phyloP scores from a whole-genome alignment of 2,329 filamentous ascomycete genomes.

The Aspergillus sergii region DNA sequence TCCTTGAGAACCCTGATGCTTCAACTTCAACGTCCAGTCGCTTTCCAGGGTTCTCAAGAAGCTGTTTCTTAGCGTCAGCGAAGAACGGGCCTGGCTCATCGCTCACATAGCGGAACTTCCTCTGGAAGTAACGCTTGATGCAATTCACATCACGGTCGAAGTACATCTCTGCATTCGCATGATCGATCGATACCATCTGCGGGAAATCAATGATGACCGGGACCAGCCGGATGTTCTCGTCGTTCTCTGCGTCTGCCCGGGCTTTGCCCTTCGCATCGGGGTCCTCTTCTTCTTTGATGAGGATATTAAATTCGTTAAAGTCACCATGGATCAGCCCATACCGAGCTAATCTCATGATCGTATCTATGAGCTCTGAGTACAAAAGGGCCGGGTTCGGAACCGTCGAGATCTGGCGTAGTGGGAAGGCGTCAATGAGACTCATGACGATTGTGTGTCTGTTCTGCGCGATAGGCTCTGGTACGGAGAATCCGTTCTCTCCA shows the following conservation, averaged over 20 bases:
- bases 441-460: constrained; percentile 96
- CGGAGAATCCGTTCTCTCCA: constrained; percentile 79
- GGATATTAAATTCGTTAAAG: constrained; percentile 98
- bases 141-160: constrained; percentile 96
- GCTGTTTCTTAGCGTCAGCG: constrained; percentile 74
- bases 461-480: constrained; percentile 84
- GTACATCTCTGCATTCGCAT: constrained; percentile 92
- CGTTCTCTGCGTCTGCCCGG: constrained; percentile 28
- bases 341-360: constrained; percentile 80
- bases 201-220: constrained; percentile 97
- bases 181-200: constrained; percentile 95
- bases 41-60: constrained; percentile 62
- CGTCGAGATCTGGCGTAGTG: constrained; percentile 81
- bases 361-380: constrained; percentile 85
- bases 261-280: constrained; percentile 42
- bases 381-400: constrained; percentile 82
- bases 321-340: constrained; percentile 95
- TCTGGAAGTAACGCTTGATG: constrained; percentile 90
- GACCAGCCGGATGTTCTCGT: constrained; percentile 57
- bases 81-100: constrained; percentile 84
- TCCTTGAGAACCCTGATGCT: constrained; percentile 93
- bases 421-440: constrained; percentile 89
- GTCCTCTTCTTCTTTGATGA: constrained; percentile 74
- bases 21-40: constrained; percentile 86
- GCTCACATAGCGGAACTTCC: constrained; percentile 83